phyloP scores from a whole-genome alignment of 164 flowering plant genomes.

The Stephania yunnanensis region DNA sequence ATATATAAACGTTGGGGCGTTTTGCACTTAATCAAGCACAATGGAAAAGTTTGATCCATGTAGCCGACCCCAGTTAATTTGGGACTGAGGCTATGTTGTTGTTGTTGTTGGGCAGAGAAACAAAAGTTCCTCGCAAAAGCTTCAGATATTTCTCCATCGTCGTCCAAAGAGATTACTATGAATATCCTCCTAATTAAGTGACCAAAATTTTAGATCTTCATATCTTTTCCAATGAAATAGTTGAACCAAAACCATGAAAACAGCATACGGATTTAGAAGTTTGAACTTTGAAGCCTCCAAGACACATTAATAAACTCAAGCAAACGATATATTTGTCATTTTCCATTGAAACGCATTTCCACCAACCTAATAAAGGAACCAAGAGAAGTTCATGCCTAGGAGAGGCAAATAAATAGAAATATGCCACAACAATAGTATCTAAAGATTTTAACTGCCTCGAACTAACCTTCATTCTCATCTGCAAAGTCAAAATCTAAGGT shows the following conservation, averaged over 20 bases:
- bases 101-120: too few species aligned
- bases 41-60: too few species aligned
- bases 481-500: conserved; percentile 95
- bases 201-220: background rate
- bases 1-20: too few species aligned
- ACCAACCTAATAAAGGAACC: conserved; percentile 3
- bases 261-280: background rate
- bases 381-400: background rate
- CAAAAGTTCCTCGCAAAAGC: too few species aligned
- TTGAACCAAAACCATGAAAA: background rate
- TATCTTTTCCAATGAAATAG: background rate
- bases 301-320: background rate
- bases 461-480: conserved; percentile 84
- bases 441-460: conserved; percentile 2
- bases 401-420: background rate
- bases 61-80: too few species aligned
- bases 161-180: background rate
- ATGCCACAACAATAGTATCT: background rate
- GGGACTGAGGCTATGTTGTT: too few species aligned
- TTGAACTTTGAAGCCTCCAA: background rate
- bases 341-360: background rate
- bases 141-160: too few species aligned
- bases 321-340: background rate
- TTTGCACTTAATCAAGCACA: too few species aligned
- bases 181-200: background rate